Evolutionary conservation across 345 rosid genomes (phyloP), one percentile per base, ranked within the genome.

Genomic region (Orychophragmus violaceus): DNA sequence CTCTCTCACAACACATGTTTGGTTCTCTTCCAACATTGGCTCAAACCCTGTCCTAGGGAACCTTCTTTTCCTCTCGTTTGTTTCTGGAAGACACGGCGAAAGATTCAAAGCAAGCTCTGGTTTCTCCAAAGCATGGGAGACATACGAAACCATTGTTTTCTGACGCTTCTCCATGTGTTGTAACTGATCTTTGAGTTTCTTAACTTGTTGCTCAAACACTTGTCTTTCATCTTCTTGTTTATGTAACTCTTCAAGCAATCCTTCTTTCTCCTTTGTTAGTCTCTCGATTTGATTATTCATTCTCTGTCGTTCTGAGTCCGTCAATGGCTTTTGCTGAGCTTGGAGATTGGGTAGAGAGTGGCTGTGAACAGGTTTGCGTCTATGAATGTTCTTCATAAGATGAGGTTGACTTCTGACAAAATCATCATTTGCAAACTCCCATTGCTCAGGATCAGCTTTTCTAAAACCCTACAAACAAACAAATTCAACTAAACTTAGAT

Each of bases 361-460:
- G 72, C 97, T 89, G 59, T 91, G 97, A 71, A 91, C 96, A 0
- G 97, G 96, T 80, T 91, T 95, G 25, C 91, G 79, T 72, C 97
- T 80, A 49, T 87, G 93, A 66, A 95, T 95, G 83, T 89, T 91
- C 81, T 80, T 89, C 88, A 95, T 53, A 33, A 83, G 89, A 14
- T 81, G 78, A 6, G 96, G 89, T 35, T 85, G 89, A 5, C 93
- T 94, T 82, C 90, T 84, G 1, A 89, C 35, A 30, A 95, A 95
- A 77, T 86, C 93, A 4, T 95, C 97, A 46, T 95, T 95, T 0
- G 91, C 87, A 72, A 91, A 95, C 71, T 95, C 99, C 99, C 97
- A 91, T 70, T 86, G 87, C 53, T 91, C 97, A 0, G 99, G 95
- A 72, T 91, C 97, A 68, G 73, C 51, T 77, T 95, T 91, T 77